Evolutionary conservation across 2,329 filamentous ascomycete species (phyloP).

Genomic region (Ceratocystis harringtonii): DNA sequence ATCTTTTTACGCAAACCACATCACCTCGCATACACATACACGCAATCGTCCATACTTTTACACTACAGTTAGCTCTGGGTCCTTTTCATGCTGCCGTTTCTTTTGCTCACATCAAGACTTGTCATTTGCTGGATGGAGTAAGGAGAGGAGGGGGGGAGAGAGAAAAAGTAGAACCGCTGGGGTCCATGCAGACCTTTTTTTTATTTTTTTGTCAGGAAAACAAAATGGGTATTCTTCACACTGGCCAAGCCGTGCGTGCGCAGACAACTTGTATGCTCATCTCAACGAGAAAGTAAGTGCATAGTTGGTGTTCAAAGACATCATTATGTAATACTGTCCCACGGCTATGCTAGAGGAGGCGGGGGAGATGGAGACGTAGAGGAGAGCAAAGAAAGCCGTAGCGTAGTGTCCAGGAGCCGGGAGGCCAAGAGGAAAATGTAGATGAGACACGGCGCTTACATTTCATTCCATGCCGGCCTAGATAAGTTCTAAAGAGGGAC

Average conservation of each 20-base stretch:
- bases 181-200: neutral
- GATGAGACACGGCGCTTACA: too few relatives aligned
- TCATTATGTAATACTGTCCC: neutral
- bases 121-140: neutral
- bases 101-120: neutral
- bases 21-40: conserved; percentile 9
- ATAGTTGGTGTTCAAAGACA: neutral
- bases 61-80: neutral
- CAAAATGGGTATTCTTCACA: conserved; percentile 2
- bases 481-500: too few relatives aligned
- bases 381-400: too few relatives aligned
- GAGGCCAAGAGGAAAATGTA: too few relatives aligned
- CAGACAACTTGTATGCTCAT: conserved; percentile 4
- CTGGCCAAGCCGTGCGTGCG: neutral
- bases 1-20: conserved; percentile 17
- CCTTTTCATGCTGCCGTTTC: neutral
- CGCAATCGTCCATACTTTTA: conserved; percentile 7
- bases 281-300: conserved; percentile 9
- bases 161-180: neutral
- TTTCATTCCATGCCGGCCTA: too few relatives aligned
- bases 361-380: neutral
- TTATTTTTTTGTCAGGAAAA: conserved; percentile 10
- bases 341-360: neutral
- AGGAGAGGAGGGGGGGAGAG: neutral
- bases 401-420: too few relatives aligned